Base-by-base conservation (phyloP, 192 early-diverging fungal genomes). In the Coemansia sp. region DNA sequence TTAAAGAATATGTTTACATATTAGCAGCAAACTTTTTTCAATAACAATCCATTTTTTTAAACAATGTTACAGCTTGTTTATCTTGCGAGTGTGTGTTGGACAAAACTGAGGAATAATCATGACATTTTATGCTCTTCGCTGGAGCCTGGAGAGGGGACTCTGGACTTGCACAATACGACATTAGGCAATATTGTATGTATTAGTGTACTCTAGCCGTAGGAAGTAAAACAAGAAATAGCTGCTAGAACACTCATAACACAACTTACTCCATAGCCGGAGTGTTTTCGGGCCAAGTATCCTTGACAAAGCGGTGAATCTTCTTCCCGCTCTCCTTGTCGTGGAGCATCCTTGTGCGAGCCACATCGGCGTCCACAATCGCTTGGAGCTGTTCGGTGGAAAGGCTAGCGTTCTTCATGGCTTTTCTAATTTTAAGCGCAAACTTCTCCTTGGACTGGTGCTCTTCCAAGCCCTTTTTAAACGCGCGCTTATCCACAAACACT, bases 271-370 rank as follows among this genome's bases (percentile, higher is more conserved):
- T 27, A 13, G 47, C 23, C 3, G 70, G 72, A 31, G 72, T 55
- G 61, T 70, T 67, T 21, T 70, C 60, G 11, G 74, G 68, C 74
- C 74, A 66, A 9, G 50, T 55, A n/a, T 66, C 63, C 41, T 61
- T 69, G 39, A 68, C 63, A 51, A 58, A 59, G 53, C 57, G 41
- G 50, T 65, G 52, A 42, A 76, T 34, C 55, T 52, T 65, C 45
- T 50, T 53, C 9, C 41, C 32, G 11, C 10, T 39, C 19, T 65
- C 58, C 25, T 47, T 56, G 19, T 69, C 62, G 3, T 60, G 25
- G 15, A 65, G 34, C 46, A 60, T 51, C 42, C 61, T 25, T n/a
- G 45, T 53, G 8, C 41, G 58, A n/a, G 1, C 40, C 40, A 62
- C 61, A 33, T 78, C 69, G 7, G 48, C 46, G 22, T 78, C 76